Evolutionary conservation across 2,329 filamentous ascomycete species (phyloP).

Genomic region (Cladophialophora psammophila): DNA sequence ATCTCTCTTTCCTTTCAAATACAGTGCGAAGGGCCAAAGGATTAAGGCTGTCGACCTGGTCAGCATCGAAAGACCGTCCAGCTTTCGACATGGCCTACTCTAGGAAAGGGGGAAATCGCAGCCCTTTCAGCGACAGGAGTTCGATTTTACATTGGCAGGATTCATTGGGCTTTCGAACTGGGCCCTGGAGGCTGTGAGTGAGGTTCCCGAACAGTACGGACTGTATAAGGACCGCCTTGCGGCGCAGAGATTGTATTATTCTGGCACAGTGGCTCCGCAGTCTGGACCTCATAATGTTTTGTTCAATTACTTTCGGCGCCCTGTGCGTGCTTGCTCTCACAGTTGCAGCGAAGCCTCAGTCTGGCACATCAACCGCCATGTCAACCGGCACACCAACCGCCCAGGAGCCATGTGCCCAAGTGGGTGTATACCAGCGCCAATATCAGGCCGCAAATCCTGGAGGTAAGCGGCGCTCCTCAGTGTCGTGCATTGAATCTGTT

Average conservation of each 20-base stretch:
- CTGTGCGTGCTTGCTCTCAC: constrained; percentile 6
- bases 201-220: neutral
- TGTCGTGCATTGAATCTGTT: neutral
- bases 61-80: neutral
- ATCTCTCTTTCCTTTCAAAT: neutral
- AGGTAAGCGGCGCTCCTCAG: neutral
- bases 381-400: neutral
- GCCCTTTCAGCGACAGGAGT: neutral
- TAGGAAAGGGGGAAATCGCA: neutral
- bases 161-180: neutral
- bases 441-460: neutral
- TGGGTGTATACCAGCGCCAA: constrained; percentile 5
- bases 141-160: neutral
- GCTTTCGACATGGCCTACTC: neutral
- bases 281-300: neutral
- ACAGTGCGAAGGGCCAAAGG: constrained; percentile 11
- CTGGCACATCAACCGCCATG: neutral
- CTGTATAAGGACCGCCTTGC: neutral
- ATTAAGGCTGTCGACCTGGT: neutral
- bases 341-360: constrained; percentile 6
- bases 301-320: neutral
- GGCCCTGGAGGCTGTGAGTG: neutral
- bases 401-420: constrained; percentile 13
- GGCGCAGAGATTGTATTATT: neutral
- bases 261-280: neutral